phyloP scores from a whole-genome alignment of 768 basidiomycete genomes.

The Boletus bicolor region DNA sequence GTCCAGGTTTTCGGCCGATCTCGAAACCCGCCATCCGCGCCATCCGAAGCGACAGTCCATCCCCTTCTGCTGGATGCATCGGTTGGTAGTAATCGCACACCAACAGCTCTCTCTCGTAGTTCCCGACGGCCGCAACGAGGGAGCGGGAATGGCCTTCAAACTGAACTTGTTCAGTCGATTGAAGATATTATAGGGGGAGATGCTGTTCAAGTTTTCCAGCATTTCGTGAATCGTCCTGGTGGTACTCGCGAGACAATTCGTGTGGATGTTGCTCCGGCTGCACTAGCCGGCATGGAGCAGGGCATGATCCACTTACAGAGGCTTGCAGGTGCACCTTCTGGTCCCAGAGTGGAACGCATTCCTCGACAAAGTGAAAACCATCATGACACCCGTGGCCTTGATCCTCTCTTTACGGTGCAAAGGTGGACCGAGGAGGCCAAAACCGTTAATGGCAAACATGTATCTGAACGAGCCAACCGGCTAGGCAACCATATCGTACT shows the following conservation, averaged over 20 bases:
- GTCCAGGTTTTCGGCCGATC: constrained; percentile 62
- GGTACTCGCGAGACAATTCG: constrained; percentile 65
- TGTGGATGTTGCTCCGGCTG: constrained; percentile 69
- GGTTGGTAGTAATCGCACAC: constrained; percentile 40
- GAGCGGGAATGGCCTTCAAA: constrained; percentile 43
- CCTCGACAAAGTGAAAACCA: constrained; percentile 49
- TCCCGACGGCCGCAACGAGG: constrained; percentile 58
- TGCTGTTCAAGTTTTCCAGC: constrained; percentile 79
- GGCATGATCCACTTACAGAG: constrained; percentile 47
- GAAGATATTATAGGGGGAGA: constrained; percentile 80
- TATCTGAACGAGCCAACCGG: constrained; percentile 61
- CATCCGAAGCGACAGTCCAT: constrained; percentile 74
- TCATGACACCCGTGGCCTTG: constrained; percentile 47
- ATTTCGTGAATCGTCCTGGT: constrained; percentile 65
- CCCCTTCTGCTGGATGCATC: constrained; percentile 75
- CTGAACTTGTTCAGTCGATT: constrained; percentile 70
- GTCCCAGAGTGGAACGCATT: constrained; percentile 60
- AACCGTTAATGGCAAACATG: constrained; percentile 73
- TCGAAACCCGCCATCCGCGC: constrained; percentile 47
- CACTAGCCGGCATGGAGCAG: constrained; percentile 59
- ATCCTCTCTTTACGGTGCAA: constrained; percentile 77
- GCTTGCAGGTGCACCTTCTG: constrained; percentile 44
- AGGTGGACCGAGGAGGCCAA: constrained; percentile 90
- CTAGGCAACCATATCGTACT: constrained; percentile 70
- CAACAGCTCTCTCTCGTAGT: constrained; percentile 44